A percentile compares a stretch with the other conserved stretches of the same genome.
Conservation (phyloP, 2,329 filamentous ascomycete species). For the Zymoseptoria passerinii region DNA sequence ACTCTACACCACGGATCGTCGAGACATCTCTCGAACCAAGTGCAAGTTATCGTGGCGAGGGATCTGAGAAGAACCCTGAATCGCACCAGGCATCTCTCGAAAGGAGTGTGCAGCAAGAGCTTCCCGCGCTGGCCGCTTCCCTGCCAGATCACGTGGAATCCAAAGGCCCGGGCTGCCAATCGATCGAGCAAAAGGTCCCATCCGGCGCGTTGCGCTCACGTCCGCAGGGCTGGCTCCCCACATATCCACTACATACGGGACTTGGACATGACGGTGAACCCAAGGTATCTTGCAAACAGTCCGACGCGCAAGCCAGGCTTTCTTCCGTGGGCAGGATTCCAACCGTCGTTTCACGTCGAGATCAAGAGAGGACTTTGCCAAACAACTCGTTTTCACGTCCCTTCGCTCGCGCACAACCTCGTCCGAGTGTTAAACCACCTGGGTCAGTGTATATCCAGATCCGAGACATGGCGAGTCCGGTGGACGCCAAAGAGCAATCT, state of each 20-base stretch:
- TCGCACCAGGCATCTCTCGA: not conserved
- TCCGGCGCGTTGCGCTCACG: not conserved
- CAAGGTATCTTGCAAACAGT: constrained; percentile 21
- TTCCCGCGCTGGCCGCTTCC: not conserved
- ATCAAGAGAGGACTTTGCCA: constrained; percentile 56
- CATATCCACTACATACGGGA: not conserved
- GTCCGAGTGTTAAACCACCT: constrained; percentile 22
- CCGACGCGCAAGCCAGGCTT: constrained; percentile 41
- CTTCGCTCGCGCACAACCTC: constrained; percentile 48
- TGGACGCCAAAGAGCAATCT: constrained; percentile 21
- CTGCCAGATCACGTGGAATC: not conserved
- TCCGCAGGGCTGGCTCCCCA: not conserved
- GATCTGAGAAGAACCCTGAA: not conserved
- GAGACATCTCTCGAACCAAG: not conserved
- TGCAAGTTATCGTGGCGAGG: not conserved
- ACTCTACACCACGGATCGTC: not conserved
- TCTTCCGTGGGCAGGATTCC: constrained; percentile 81
- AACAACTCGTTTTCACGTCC: constrained; percentile 80
- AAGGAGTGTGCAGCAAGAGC: not conserved
- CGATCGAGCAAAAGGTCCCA: not conserved
- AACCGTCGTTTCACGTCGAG: constrained; percentile 60
- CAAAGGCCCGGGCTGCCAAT: not conserved
- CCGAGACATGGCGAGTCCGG: constrained; percentile 27
- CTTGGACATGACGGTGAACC: not conserved
- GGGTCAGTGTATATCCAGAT: constrained; percentile 26